Conservation (phyloP, 192 early-diverging fungal species). For the Backusella parvicylindrica region DNA sequence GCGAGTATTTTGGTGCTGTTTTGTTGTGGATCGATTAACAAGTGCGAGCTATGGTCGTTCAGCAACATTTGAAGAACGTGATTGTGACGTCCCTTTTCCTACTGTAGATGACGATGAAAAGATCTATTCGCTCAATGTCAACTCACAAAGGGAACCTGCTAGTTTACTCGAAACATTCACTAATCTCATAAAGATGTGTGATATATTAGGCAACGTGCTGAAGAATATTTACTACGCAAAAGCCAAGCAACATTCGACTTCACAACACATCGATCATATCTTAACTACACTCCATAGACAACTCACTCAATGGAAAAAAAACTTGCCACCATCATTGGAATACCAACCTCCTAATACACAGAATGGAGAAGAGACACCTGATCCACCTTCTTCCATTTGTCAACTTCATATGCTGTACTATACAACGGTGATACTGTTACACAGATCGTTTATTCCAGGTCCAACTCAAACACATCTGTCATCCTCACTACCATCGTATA, state of each 20-base stretch:
- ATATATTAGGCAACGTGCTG: conserved; percentile 51
- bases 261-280: conserved; percentile 26
- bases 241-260: conserved; percentile 14
- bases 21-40: conserved; percentile 63
- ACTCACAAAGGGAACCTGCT: conserved; percentile 11
- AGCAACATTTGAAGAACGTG: conserved; percentile 42
- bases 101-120: conserved; percentile 32
- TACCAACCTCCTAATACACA: conserved; percentile 37
- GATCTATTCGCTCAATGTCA: neutral
- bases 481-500: conserved; percentile 23
- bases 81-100: conserved; percentile 40
- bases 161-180: conserved; percentile 30
- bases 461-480: conserved; percentile 18
- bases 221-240: conserved; percentile 48
- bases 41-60: conserved; percentile 65
- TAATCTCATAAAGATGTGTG: conserved; percentile 41
- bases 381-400: conserved; percentile 16
- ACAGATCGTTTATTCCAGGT: conserved; percentile 50
- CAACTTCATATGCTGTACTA: conserved; percentile 52
- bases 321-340: conserved; percentile 38
- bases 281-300: conserved; percentile 25
- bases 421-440: conserved; percentile 46
- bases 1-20: conserved; percentile 75
- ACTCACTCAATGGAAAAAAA: conserved; percentile 36
- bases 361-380: conserved; percentile 19